Evolutionary conservation across 2,329 filamentous ascomycete genomes (phyloP).

Genomic region (Venturia aucupariae): DNA sequence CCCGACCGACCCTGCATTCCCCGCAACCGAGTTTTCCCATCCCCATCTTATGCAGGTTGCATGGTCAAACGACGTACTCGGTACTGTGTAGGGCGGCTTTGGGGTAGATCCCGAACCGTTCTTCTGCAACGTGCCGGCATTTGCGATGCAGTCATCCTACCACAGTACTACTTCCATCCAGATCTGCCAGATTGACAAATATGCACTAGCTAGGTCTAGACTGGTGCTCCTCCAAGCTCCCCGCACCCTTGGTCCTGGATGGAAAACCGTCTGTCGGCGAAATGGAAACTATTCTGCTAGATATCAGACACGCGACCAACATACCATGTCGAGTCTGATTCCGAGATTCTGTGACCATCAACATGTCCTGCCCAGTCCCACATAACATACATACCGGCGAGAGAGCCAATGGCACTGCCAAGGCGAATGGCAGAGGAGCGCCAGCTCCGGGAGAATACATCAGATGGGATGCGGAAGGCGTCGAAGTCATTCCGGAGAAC

Average conservation of each 20-base stretch:
- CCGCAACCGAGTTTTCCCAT: background rate
- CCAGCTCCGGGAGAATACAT: conserved; percentile 19
- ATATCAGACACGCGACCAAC: background rate
- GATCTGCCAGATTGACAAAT: background rate
- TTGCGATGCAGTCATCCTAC: background rate
- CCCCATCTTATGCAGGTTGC: too few relatives aligned
- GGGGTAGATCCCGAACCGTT: background rate
- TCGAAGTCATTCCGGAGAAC: conserved; percentile 24
- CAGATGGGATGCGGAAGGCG: conserved; percentile 25
- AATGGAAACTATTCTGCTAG: background rate
- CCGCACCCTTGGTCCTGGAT: background rate
- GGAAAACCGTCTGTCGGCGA: background rate
- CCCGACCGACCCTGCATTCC: background rate
- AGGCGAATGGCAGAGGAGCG: conserved; percentile 16
- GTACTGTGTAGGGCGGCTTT: too few relatives aligned
- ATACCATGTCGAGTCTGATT: too few relatives aligned
- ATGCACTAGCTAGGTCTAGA: background rate
- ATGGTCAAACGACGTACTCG: background rate
- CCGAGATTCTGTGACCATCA: background rate
- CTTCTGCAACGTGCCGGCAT: background rate
- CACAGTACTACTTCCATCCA: too few relatives aligned
- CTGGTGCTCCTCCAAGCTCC: background rate
- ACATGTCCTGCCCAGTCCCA: conserved; percentile 18
- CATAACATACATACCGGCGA: conserved; percentile 18
- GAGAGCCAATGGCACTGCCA: conserved; percentile 17